Conservation (phyloP, 768 basidiomycete species). For the Cubamyces sp. region DNA sequence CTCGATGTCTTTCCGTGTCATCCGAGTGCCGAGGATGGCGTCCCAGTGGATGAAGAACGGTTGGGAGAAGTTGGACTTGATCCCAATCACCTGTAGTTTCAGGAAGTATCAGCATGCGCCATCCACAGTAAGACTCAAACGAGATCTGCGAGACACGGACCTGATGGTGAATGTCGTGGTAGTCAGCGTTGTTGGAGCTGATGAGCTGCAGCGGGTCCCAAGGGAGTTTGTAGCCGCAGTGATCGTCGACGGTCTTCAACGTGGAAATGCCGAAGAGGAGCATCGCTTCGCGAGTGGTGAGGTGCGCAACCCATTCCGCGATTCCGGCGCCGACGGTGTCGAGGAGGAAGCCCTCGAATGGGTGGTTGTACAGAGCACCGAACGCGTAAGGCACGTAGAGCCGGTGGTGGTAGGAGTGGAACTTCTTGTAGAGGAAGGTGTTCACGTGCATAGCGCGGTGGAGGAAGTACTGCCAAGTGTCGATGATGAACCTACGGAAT, state of each 20-base stretch:
- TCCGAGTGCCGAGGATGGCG: constrained; percentile 76
- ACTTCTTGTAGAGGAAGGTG: constrained; percentile 86
- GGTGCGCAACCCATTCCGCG: constrained; percentile 67
- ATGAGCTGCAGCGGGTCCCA: constrained; percentile 91
- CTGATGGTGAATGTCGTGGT: constrained; percentile 98
- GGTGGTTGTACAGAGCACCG: constrained; percentile 97
- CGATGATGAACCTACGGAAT: constrained; percentile 81
- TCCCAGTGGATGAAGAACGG: constrained; percentile 99
- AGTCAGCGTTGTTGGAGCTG: constrained; percentile 90
- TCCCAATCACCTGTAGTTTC: constrained; percentile 63
- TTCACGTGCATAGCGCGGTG: constrained; percentile 92
- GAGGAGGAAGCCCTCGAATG: constrained; percentile 89
- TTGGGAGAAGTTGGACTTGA: constrained; percentile 95
- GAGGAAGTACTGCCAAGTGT: constrained; percentile 98
- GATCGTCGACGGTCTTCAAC: constrained; percentile 94
- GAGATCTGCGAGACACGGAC: constrained; percentile 42
- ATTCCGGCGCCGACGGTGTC: constrained; percentile 82
- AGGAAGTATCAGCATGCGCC: background rate
- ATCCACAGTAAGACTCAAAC: background rate
- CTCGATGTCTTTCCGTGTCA: constrained; percentile 73
- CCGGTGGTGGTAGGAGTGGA: constrained; percentile 94
- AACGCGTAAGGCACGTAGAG: constrained; percentile 97
- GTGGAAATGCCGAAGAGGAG: constrained; percentile 84
- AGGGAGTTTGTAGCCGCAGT: constrained; percentile 88
- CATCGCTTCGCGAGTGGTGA: constrained; percentile 83